Conservation (phyloP, 2,329 filamentous ascomycete genomes). For the Neospermospora avenae region DNA sequence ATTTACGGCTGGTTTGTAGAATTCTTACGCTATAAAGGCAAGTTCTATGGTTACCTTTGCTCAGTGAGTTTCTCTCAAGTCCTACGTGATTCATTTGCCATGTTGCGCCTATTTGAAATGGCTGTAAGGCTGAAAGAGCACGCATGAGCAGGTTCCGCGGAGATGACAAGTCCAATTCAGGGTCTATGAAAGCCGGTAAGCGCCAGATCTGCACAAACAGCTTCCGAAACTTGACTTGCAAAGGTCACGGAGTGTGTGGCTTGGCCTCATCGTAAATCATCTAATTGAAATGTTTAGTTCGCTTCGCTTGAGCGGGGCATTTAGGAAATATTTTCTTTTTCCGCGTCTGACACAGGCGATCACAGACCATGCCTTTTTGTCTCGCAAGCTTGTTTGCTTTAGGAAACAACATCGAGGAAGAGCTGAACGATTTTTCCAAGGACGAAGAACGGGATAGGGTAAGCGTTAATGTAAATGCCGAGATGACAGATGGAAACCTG, state of each 20-base stretch:
- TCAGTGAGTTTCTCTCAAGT: not conserved
- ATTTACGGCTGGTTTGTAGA: too few species aligned
- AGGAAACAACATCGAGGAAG: not conserved
- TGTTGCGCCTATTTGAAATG: not conserved
- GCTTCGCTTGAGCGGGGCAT: not conserved
- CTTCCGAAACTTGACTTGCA: too few species aligned
- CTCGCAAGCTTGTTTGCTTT: constrained; percentile 1
- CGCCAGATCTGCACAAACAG: not conserved
- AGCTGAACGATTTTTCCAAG: not conserved
- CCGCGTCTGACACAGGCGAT: not conserved
- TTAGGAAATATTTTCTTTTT: not conserved
- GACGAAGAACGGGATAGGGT: not conserved
- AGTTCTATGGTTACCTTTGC: too few species aligned
- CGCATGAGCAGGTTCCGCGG: not conserved
- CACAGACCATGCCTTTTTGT: not conserved
- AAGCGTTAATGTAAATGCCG: not conserved
- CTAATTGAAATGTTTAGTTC: not conserved
- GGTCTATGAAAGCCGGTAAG: not conserved
- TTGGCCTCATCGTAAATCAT: not conserved
- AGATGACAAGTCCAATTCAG: not conserved
- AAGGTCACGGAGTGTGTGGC: too few species aligned
- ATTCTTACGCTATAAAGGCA: too few species aligned
- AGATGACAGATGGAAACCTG: not conserved
- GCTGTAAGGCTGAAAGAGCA: not conserved
- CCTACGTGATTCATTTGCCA: too few species aligned